A percentile compares a stretch with the other conserved stretches of the same genome.
phyloP scores from a whole-genome alignment of 306 rosid species.

The Notholithocarpus densiflorus region DNA sequence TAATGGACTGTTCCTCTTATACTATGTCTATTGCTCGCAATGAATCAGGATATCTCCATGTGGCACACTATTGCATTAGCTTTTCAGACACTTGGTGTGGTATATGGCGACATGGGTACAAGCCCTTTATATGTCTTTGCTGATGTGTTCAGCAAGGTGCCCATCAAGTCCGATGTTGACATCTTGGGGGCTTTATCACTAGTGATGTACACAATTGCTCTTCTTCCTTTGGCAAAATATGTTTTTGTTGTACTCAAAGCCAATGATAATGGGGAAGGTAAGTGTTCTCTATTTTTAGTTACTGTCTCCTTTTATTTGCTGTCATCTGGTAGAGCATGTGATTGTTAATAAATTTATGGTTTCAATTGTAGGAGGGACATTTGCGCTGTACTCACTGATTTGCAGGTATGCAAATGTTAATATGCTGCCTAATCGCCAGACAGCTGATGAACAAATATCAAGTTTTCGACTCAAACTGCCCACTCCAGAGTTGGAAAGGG shows the following conservation, averaged over 20 bases:
- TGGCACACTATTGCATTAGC: constrained; percentile 71
- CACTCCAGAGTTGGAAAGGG: constrained; percentile 90
- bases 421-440: constrained; percentile 86
- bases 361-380: constrained; percentile 83
- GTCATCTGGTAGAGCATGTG: not conserved
- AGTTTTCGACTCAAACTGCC: constrained; percentile 89
- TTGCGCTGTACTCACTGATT: constrained; percentile 93
- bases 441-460: constrained; percentile 84
- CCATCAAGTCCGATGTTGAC: constrained; percentile 61
- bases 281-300: constrained; percentile 10
- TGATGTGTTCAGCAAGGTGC: constrained; percentile 89
- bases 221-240: constrained; percentile 85
- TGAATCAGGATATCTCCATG: constrained; percentile 57
- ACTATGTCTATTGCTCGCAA: constrained; percentile 20
- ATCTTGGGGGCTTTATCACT: constrained; percentile 92
- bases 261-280: constrained; percentile 97
- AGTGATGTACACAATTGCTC: constrained; percentile 86
- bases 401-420: constrained; percentile 89
- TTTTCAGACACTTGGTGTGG: constrained; percentile 96
- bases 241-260: constrained; percentile 95
- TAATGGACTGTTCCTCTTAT: constrained; percentile 1
- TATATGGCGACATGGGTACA: constrained; percentile 96
- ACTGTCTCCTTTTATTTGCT: constrained; percentile 17
- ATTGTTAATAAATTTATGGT: constrained; percentile 11
- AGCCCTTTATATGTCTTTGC: constrained; percentile 92